Percentiles rank a stretch among this genome's conserved stretches.
Conservation (phyloP, 441 rosid species). For the Gossypium davidsonii region DNA sequence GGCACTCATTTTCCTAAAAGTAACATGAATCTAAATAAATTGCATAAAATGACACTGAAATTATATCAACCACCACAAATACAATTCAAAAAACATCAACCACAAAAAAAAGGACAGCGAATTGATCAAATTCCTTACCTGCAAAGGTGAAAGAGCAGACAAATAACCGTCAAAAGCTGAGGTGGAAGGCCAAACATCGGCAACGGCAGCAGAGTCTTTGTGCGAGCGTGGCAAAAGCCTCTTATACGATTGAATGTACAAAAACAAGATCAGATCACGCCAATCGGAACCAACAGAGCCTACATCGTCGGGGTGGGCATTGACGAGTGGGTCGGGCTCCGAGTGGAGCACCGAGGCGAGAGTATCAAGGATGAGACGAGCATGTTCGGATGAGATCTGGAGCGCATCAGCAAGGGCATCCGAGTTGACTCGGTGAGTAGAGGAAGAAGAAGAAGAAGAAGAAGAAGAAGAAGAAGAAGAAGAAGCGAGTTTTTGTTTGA, state of each 20-base stretch:
- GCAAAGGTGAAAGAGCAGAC: constrained; percentile 92
- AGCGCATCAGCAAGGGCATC: constrained; percentile 62
- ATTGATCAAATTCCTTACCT: constrained; percentile 40
- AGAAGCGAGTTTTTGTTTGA: constrained; percentile 47
- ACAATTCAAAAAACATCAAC: not conserved
- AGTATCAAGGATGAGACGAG: constrained; percentile 74
- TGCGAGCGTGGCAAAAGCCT: constrained; percentile 81
- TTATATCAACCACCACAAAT: not conserved
- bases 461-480: constrained; percentile 16
- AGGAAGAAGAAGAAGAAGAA: constrained; percentile 22
- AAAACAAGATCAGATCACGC: constrained; percentile 71
- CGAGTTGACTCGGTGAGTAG: constrained; percentile 48
- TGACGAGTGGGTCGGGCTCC: constrained; percentile 62
- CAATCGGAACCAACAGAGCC: constrained; percentile 74
- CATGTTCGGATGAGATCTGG: constrained; percentile 87
- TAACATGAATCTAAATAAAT: not conserved
- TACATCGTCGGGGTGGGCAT: constrained; percentile 42
- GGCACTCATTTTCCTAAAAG: not conserved
- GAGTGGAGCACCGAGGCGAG: constrained; percentile 77
- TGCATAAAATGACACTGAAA: not conserved
- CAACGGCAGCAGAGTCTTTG: constrained; percentile 86
- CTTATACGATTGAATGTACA: constrained; percentile 91
- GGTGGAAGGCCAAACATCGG: constrained; percentile 98
- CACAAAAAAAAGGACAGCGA: not conserved
- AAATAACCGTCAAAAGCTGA: constrained; percentile 93